These are phyloP conservation scores for Acacia melanoxylon DNA, from an alignment of 306 rosid genomes.

Conservation along the genomic window DNA sequence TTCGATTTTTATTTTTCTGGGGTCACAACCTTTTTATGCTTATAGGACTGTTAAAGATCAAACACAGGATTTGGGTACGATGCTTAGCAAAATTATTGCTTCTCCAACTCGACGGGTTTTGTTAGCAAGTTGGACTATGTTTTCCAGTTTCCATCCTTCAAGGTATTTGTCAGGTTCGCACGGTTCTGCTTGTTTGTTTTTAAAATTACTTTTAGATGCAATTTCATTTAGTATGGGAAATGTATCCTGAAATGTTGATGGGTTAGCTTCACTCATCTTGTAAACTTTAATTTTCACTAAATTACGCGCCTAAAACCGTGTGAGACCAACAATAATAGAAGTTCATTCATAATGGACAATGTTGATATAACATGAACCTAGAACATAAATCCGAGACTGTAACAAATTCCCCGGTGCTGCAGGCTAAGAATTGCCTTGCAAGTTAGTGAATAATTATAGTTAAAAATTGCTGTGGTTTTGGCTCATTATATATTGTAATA, in stretches of 20 bases:
- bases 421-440: not conserved
- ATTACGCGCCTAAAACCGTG: not conserved
- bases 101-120: slow-evolving; percentile 64
- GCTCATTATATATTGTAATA: not conserved
- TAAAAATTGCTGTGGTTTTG: not conserved
- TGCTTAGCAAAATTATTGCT: slow-evolving; percentile 32
- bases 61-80: slow-evolving; percentile 45
- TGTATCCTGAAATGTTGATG: not conserved
- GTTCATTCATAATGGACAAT: slow-evolving; percentile 1
- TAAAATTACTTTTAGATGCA: not conserved
- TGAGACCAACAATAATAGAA: not conserved
- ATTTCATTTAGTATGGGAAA: slow-evolving; percentile 9
- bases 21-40: slow-evolving; percentile 18
- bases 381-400: not conserved
- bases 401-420: not conserved
- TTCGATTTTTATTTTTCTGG: slow-evolving; percentile 2
- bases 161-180: slow-evolving; percentile 95
- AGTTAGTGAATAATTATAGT: not conserved
- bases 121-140: slow-evolving; percentile 66
- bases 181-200: slow-evolving; percentile 43
- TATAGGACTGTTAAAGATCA: slow-evolving; percentile 47
- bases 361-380: slow-evolving; percentile 11
- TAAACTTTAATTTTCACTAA: not conserved
- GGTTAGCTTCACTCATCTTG: slow-evolving; percentile 1
- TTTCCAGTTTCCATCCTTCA: slow-evolving; percentile 66